Base-by-base conservation (phyloP, 345 rosid species). In the Theobroma cacao region DNA sequence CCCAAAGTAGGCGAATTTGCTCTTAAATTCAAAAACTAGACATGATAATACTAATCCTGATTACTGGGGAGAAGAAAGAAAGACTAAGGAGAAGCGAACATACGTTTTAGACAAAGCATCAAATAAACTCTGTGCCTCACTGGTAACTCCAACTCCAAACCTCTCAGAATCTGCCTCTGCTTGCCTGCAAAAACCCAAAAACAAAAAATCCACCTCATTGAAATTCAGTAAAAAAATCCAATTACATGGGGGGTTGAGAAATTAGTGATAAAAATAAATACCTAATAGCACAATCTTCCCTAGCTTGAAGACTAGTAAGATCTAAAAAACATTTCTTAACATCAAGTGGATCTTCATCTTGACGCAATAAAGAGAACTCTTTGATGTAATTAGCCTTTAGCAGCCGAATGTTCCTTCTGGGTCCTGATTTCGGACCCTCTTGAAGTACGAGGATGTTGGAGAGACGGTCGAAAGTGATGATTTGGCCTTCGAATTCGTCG, bases 41-140 rank as follows among this genome's bases (percentile, higher is more conserved):
- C 41, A 31, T 2, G 4, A 31, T 30, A 7, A 62, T 5, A 30
- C 2, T 5, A 15, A 15, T 15, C 2, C n/a, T 45, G 62, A 58
- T 22, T 24, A 58, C 6, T 1, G 33, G 22, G 1, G 7, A 52
- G 1, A 52, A 5, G 22, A 63, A 47, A 45, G 6, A 24, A 5
- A 28, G 40, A 33, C 22, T 3, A 50, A 18, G n/a, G 38, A 71
- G 64, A 50, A 18, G 31, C 1, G 41, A 17, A 31, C 58, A 62
- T 87, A 94, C 99, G 99, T 96, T 87, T 94, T 96, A 77, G 93
- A 92, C 87, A 94, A 86, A 58, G 97, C 97, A 78, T 96, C 97
- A 68, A 89, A 96, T 76, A 96, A 86, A 76, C 75, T 86, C 87
- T 96, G 99, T 0, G 97, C 99, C 80, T 96, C 97, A 30, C 80